Percentiles rank a stretch among this genome's conserved stretches.
These are phyloP conservation scores for Russula ochroleuca DNA, from an alignment of 768 basidiomycete species.

Conservation along the genomic window DNA sequence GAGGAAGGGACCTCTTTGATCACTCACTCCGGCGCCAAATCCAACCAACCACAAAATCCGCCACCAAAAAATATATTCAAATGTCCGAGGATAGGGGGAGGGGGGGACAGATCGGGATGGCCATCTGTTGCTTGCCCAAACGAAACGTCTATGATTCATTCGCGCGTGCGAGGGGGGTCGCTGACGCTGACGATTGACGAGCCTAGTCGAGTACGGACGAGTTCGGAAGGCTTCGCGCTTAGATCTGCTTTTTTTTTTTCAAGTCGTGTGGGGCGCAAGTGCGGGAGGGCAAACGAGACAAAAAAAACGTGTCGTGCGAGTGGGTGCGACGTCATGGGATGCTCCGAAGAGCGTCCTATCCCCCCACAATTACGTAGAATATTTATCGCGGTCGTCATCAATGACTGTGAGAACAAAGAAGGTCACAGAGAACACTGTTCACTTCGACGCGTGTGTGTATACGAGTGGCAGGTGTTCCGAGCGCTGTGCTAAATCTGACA, in stretches of 20 bases:
- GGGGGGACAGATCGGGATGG: neutral
- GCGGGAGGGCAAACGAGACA: neutral
- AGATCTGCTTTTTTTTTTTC: neutral
- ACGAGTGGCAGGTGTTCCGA: neutral
- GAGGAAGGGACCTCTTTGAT: no score
- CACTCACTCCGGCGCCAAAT: neutral
- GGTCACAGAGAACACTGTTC: neutral
- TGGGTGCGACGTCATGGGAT: constrained; percentile 4
- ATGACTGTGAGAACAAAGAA: constrained; percentile 1
- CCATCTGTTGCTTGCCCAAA: neutral
- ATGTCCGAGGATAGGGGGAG: neutral
- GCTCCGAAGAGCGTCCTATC: constrained; percentile 21
- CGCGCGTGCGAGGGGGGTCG: neutral
- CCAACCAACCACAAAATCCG: neutral
- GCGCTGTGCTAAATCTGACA: neutral
- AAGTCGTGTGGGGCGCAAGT: constrained; percentile 2
- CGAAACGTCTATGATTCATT: neutral
- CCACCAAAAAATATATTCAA: neutral
- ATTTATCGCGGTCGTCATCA: neutral
- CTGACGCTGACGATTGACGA: neutral
- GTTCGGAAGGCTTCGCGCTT: constrained; percentile 14
- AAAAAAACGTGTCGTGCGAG: neutral
- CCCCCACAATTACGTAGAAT: constrained; percentile 17
- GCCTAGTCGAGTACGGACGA: neutral
- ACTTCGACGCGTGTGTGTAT: neutral